Evolutionary conservation across 305 asterid species (phyloP).

Genomic region (Fraxinus floribunda): DNA sequence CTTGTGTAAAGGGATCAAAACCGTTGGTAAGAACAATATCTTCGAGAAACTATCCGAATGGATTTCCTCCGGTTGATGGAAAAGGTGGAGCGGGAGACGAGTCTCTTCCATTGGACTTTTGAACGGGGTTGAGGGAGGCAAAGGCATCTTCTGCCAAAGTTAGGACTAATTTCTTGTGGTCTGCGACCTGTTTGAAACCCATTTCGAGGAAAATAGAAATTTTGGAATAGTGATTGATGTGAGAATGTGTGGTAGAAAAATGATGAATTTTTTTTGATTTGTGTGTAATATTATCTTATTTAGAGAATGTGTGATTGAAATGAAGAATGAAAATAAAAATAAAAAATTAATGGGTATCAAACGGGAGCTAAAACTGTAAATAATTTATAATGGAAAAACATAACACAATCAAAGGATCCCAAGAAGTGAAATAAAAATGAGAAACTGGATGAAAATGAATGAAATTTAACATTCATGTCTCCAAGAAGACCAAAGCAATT

Average conservation of each 20-base stretch:
- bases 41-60: conserved; percentile 46
- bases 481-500: conserved; percentile 22
- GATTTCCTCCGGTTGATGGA: conserved; percentile 55
- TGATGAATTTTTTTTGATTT: no score
- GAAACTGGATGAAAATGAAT: background rate
- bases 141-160: conserved; percentile 45
- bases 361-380: background rate
- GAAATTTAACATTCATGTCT: background rate
- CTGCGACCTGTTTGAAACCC: conserved; percentile 28
- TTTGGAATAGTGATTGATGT: no score
- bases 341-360: no score
- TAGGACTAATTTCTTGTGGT: conserved; percentile 41
- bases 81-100: conserved; percentile 28
- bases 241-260: no score
- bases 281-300: no score
- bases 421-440: background rate
- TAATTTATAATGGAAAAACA: conserved; percentile 10
- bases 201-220: no score
- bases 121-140: conserved; percentile 47
- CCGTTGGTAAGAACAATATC: background rate
- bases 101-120: conserved; percentile 25
- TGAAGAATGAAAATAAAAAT: no score
- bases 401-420: background rate
- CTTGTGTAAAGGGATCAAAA: background rate
- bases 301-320: no score